Base-by-base conservation (phyloP, 768 basidiomycete species). In the Xerocomellus intermedius region DNA sequence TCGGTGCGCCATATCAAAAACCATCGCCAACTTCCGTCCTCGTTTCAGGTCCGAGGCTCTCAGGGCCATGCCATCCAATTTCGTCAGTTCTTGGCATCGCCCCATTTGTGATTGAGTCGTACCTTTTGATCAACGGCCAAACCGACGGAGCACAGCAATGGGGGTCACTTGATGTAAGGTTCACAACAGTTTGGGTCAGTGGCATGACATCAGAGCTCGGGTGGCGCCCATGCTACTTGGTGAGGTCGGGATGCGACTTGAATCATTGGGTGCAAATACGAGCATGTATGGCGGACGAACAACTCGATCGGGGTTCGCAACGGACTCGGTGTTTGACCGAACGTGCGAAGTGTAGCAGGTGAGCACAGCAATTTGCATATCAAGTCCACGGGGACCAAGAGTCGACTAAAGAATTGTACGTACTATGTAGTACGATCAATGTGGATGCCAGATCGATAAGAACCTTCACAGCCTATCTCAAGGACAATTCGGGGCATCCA, bases 121-220 rank as follows among this genome's bases (percentile, higher is more conserved):
- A 24, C 57, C 61, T 62, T 52, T 32, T 14, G 46, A 52, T 48
- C 49, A 56, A 38, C 36, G 26, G 38, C 19, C 42, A 36, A 50
- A 48, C 48, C 57, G 57, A 59, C 55, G 54, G 63, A 51, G 44
- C 52, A 64, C 55, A 61, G 58, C 49, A 63, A 52, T 46, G 35
- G 36, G 37, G 33, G 51, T 50, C 41, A 55, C 50, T 43, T 53
- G 50, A 42, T 37, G 4, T 14, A 32, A 24, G 32, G 47, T 35
- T 44, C 24, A n/a, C 22, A 8, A 6, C 26, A 6, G 45, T 26
- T 42, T 33, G n/a, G 16, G 37, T 44, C 42, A 52, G 42, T 44
- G 51, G 51, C 39, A 42, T 21, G 52, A 52, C 50, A 48, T 41
- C 37, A 56, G 36, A 19, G 24, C 33, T 17, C 21, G 38, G 17